Conservation (phyloP, 805 yeast species). For the Saturnispora silvae region DNA sequence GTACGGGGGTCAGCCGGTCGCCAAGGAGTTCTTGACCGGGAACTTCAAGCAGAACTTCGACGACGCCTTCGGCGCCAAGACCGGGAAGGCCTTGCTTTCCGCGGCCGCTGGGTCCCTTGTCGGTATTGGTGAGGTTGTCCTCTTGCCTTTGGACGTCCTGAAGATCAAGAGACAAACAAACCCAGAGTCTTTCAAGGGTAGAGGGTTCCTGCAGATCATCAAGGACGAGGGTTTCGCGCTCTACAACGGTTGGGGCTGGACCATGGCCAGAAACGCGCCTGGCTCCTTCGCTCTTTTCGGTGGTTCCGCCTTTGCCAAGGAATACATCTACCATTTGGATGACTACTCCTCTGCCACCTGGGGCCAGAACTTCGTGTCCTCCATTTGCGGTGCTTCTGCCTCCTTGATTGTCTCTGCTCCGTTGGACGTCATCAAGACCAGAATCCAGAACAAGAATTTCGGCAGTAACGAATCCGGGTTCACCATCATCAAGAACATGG, state of each 20-base stretch:
- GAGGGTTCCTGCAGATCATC: conserved; percentile 83
- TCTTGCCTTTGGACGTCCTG: conserved; percentile 90
- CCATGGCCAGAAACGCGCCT: conserved; percentile 98
- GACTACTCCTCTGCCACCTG: conserved; percentile 92
- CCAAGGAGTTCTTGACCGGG: conserved; percentile 77
- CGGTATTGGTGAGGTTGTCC: conserved; percentile 95
- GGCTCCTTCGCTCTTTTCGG: conserved; percentile 97
- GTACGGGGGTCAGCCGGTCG: conserved; percentile 99
- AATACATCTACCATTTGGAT: conserved; percentile 73
- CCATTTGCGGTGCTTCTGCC: conserved; percentile 94
- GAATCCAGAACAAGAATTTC: conserved; percentile 94
- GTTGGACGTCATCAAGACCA: conserved; percentile 93
- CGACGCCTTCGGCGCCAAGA: conserved; percentile 74
- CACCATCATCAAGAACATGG: conserved; percentile 86
- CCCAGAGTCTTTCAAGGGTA: conserved; percentile 98
- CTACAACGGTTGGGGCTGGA: conserved; percentile 99
- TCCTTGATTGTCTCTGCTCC: conserved; percentile 96
- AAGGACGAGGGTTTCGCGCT: conserved; percentile 87
- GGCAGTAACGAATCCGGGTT: conserved; percentile 93
- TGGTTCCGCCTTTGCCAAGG: conserved; percentile 98
- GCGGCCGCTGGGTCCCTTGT: conserved; percentile 97
- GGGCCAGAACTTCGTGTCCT: conserved; percentile 88
- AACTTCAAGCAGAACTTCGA: conserved; percentile 68
- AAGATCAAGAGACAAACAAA: conserved; percentile 98
- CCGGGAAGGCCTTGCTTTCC: conserved; percentile 93